Conservation (phyloP, 2,329 filamentous ascomycete genomes). For the Xylariaceae sp. region DNA sequence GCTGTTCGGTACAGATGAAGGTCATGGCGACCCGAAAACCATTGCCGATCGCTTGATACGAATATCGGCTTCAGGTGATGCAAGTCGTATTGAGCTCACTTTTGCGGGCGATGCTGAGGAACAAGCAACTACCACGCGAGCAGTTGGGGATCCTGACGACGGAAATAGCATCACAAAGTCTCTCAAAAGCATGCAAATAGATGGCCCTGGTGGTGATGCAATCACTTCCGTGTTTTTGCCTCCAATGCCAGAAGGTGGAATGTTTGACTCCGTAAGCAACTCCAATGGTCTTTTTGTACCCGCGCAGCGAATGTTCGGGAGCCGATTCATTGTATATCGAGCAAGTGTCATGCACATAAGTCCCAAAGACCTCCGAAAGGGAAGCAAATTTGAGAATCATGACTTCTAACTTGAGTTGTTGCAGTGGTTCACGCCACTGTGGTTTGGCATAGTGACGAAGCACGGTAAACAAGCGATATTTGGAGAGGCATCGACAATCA, state of each 20-base stretch:
- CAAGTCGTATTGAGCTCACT: constrained; percentile 2
- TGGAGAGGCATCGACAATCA: constrained; percentile 1
- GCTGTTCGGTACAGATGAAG: neutral
- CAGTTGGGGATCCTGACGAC: neutral
- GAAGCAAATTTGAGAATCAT: too few species aligned
- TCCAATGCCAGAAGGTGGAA: constrained; percentile 1
- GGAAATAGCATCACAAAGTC: too few species aligned
- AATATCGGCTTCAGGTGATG: constrained; percentile 1
- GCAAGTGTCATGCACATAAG: too few species aligned
- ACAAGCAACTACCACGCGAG: neutral
- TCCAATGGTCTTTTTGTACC: too few species aligned
- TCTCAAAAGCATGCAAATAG: constrained; percentile 6
- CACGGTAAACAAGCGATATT: constrained; percentile 4
- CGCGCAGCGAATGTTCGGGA: too few species aligned
- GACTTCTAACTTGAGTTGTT: too few species aligned
- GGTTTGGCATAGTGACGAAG: constrained; percentile 2
- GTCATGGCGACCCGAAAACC: neutral
- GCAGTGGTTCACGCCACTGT: constrained; percentile 3
- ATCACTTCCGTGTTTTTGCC: constrained; percentile 3
- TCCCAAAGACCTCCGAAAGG: too few species aligned
- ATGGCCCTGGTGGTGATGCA: neutral
- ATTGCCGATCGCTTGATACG: neutral
- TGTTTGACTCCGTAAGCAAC: neutral
- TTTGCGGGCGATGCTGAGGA: neutral
- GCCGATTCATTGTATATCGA: too few species aligned